phyloP scores from a whole-genome alignment of 2,329 filamentous ascomycete species.

The Periconia macrospinosa region DNA sequence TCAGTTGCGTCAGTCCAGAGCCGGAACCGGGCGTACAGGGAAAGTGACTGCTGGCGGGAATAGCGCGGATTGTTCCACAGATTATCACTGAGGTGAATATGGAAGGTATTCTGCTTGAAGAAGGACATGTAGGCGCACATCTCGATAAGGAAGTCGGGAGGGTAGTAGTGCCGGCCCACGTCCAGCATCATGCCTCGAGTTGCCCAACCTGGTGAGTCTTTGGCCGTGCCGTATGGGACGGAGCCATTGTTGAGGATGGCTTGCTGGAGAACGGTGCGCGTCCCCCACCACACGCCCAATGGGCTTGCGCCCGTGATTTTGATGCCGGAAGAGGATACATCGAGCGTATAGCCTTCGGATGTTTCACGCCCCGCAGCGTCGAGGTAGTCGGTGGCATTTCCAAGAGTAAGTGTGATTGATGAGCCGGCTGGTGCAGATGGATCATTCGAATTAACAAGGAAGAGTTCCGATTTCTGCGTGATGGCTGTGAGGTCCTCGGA shows the following conservation, averaged over 20 bases:
- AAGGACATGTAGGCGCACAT: constrained; percentile 44
- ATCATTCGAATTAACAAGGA: constrained; percentile 37
- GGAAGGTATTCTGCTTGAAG: constrained; percentile 50
- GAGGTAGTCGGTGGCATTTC: constrained; percentile 26
- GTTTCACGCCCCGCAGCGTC: constrained; percentile 49
- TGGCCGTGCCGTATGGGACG: constrained; percentile 24
- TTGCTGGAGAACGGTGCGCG: constrained; percentile 45
- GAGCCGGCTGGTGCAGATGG: constrained; percentile 37
- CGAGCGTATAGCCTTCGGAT: constrained; percentile 51
- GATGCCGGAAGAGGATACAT: constrained; percentile 31
- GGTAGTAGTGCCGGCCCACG: constrained; percentile 43
- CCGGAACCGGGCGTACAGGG: constrained; percentile 60
- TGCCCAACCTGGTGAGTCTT: constrained; percentile 43
- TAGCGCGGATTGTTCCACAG: constrained; percentile 49
- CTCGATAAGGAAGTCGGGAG: constrained; percentile 39
- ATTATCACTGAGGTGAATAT: constrained; percentile 50
- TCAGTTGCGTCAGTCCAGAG: constrained; percentile 53
- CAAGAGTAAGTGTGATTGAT: constrained; percentile 46
- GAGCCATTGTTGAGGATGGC: constrained; percentile 25
- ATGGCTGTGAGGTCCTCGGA: constrained; percentile 38
- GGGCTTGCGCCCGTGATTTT: constrained; percentile 42
- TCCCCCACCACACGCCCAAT: constrained; percentile 48
- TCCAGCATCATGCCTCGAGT: constrained; percentile 45
- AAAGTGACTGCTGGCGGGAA: constrained; percentile 49
- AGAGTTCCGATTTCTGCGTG: constrained; percentile 24